Base-by-base conservation (phyloP, 2,329 filamentous ascomycete genomes). In the Fusarium papillatum region DNA sequence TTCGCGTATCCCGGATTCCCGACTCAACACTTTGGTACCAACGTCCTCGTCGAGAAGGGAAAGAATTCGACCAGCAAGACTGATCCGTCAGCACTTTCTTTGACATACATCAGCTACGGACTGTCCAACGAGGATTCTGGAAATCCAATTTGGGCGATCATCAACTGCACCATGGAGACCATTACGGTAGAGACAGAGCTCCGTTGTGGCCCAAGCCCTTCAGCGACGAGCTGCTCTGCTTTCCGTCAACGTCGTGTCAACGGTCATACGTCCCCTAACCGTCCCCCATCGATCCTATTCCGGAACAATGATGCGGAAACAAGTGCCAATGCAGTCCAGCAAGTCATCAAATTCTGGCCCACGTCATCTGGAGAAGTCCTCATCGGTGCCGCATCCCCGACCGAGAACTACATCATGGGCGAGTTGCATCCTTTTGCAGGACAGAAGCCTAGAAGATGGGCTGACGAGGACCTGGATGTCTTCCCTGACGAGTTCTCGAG, bases 321-420 rank as follows among this genome's bases (percentile, higher is more conserved):
- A 13, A 60, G 22, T 26, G 57, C 57, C 22, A 17, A 14, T 60
- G 34, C 16, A n/a, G 22, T 60, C 10, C 36, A 60, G 26, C 13
- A 17, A 5, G 31, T 60, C 4, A 16, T 60, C 38, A 43, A 31
- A 19, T 22, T 31, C 26, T 63, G 38, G 38, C 60, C 39, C 8
- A 11, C 17, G 2, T 41, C 31, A 19, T 55, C 46, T 2, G 50
- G 36, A 17, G 63, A 41, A n/a, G 22, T 41, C 22, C 22, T 24
- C 24, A 22, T 36, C 7, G 34, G 22, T 16, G 19, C 19, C 29
- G 46, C 57, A 14, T 53, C 57, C 7, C 41, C 66, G 2, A 68
- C 66, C 0, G 57, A 68, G n/a, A 61, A 38, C 31, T 68, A 68
- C 29, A 68, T 67, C 36, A 36, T 67, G 64, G 36, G 39, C 24